phyloP scores from a whole-genome alignment of 106 monocot genomes.

The Allium cepa region DNA sequence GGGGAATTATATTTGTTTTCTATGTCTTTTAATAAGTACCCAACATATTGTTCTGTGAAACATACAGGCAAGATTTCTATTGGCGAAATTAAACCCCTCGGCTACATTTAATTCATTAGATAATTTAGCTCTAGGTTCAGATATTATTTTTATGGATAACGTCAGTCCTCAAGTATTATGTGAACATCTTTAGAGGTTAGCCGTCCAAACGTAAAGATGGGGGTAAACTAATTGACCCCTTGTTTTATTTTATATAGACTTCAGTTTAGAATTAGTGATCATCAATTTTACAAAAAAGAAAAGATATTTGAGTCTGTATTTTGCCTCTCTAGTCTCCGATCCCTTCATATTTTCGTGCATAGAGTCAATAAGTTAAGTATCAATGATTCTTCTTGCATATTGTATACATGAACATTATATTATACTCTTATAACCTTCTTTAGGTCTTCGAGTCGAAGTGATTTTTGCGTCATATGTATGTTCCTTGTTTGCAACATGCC shows the following conservation, averaged over 20 bases:
- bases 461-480: too few relatives aligned
- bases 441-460: too few relatives aligned
- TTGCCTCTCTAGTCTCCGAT: background rate
- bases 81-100: slow-evolving; percentile 97
- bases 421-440: too few relatives aligned
- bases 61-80: slow-evolving; percentile 68
- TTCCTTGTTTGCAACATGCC: too few relatives aligned
- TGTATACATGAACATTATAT: too few relatives aligned
- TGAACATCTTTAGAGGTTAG: slow-evolving; percentile 38
- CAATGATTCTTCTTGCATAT: too few relatives aligned
- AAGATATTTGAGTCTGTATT: background rate
- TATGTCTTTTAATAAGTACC: too few relatives aligned
- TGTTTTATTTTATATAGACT: slow-evolving; percentile 33
- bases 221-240: too few relatives aligned
- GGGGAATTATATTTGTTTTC: too few relatives aligned
- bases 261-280: background rate
- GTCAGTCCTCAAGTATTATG: slow-evolving; percentile 98
- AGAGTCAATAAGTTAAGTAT: too few relatives aligned
- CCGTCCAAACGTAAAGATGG: slow-evolving; percentile 58
- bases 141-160: slow-evolving; percentile 92
- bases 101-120: slow-evolving; percentile 79
- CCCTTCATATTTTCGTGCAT: background rate
- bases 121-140: slow-evolving; percentile 79
- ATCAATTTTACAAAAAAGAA: background rate
- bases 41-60: too few relatives aligned